A percentile compares a stretch with the other conserved stretches of the same genome.
phyloP scores from a whole-genome alignment of 2,329 filamentous ascomycete species.

The Harringtonia lauricola region DNA sequence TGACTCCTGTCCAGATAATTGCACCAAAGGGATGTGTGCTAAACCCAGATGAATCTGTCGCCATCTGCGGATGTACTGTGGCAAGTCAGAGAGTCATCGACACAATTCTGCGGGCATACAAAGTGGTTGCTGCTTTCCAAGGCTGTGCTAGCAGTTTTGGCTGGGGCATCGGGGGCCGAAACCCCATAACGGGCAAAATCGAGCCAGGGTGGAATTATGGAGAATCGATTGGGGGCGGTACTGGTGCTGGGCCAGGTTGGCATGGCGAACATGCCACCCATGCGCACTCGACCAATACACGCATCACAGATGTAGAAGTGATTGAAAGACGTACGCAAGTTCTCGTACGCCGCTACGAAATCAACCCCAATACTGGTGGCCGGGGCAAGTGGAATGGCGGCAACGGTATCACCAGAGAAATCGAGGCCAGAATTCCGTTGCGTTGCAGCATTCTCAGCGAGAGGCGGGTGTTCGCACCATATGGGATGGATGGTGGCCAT shows the following conservation, averaged over 20 bases:
- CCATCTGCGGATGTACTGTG: conserved; percentile 28
- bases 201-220: conserved; percentile 15
- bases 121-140: conserved; percentile 13
- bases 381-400: conserved; percentile 18
- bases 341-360: conserved; percentile 17
- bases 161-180: background rate
- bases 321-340: conserved; percentile 23
- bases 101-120: conserved; percentile 19
- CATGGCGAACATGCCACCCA: conserved; percentile 16
- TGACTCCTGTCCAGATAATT: conserved; percentile 20
- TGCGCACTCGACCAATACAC: conserved; percentile 19
- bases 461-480: conserved; percentile 20
- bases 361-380: conserved; percentile 18
- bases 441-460: conserved; percentile 24
- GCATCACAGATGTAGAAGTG: conserved; percentile 19
- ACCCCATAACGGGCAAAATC: conserved; percentile 12
- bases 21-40: conserved; percentile 21
- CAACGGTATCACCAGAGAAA: conserved; percentile 20
- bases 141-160: conserved; percentile 17
- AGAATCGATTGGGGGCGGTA: conserved; percentile 20
- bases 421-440: conserved; percentile 21
- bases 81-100: conserved; percentile 22
- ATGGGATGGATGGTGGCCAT: conserved; percentile 21
- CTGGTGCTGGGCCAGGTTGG: conserved; percentile 18
- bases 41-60: conserved; percentile 16